phyloP scores from a whole-genome alignment of 2,329 filamentous ascomycete genomes.

The Epichloe festucae region DNA sequence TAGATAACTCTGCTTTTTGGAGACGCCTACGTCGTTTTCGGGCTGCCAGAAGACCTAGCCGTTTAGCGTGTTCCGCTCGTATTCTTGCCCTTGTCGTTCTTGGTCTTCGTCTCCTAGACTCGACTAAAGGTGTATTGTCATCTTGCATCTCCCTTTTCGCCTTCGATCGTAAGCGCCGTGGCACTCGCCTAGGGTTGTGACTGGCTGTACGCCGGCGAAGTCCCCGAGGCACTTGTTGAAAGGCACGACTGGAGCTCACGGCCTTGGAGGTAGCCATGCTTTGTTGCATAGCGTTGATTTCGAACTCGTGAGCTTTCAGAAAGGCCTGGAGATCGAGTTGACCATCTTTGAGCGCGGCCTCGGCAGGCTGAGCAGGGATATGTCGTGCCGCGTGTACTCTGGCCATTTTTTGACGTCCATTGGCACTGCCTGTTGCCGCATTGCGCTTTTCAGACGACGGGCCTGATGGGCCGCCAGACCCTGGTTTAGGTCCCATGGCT shows the following conservation, averaged over 20 bases:
- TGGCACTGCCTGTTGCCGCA: conserved; percentile 7
- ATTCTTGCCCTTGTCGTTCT: conserved; percentile 44
- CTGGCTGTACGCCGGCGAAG: conserved; percentile 81
- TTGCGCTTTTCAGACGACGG: conserved; percentile 17
- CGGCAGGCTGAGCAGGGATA: conserved; percentile 37
- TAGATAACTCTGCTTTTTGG: conserved; percentile 15
- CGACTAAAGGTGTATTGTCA: conserved; percentile 80
- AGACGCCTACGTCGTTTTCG: conserved; percentile 35
- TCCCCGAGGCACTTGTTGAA: conserved; percentile 78
- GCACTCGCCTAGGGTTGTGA: conserved; percentile 87
- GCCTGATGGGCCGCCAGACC: conserved; percentile 14
- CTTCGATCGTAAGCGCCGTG: conserved; percentile 57
- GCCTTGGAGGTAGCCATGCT: conserved; percentile 65
- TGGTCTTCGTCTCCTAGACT: conserved; percentile 48
- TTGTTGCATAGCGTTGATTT: conserved; percentile 73
- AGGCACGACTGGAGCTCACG: conserved; percentile 55
- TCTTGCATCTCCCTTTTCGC: conserved; percentile 67
- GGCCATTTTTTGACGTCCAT: conserved; percentile 27
- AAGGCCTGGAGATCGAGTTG: conserved; percentile 79
- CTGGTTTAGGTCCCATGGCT: conserved; percentile 15
- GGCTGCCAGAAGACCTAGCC: conserved; percentile 49
- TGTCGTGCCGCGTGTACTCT: conserved; percentile 33
- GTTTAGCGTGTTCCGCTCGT: conserved; percentile 64
- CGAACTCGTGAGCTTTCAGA: conserved; percentile 72
- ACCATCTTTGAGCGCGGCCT: conserved; percentile 49